Conservation (phyloP, 441 rosid genomes). For the Rhodomyrtus psidioides region DNA sequence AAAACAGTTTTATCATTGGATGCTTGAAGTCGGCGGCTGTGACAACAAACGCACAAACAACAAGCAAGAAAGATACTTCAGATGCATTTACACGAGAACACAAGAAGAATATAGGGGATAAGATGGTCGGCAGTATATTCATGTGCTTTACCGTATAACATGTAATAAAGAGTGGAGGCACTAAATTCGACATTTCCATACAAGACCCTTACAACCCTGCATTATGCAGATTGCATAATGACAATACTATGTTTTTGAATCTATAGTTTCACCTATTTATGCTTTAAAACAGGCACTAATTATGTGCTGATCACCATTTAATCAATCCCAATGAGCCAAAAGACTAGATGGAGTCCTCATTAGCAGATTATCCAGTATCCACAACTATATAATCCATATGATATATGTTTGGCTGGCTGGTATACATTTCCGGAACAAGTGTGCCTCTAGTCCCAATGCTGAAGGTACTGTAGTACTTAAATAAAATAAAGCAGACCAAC, state of each 20-base stretch:
- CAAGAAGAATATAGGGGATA: background rate
- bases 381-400: background rate
- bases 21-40: background rate
- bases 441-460: background rate
- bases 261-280: background rate
- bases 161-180: background rate
- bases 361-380: background rate
- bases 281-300: background rate
- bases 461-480: background rate
- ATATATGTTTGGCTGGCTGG: background rate
- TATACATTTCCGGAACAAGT: background rate
- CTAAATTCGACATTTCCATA: background rate
- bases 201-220: background rate
- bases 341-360: background rate
- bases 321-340: background rate
- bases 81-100: background rate
- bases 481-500: background rate
- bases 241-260: background rate
- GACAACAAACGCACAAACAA: background rate
- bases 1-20: background rate
- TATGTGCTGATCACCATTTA: background rate
- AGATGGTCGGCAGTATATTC: background rate
- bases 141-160: background rate
- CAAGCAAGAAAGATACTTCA: background rate
- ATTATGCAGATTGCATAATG: background rate